These are phyloP conservation scores for Phytopythium oedochilum DNA, from an alignment of 352 stramenopile species.

Conservation along the genomic window DNA sequence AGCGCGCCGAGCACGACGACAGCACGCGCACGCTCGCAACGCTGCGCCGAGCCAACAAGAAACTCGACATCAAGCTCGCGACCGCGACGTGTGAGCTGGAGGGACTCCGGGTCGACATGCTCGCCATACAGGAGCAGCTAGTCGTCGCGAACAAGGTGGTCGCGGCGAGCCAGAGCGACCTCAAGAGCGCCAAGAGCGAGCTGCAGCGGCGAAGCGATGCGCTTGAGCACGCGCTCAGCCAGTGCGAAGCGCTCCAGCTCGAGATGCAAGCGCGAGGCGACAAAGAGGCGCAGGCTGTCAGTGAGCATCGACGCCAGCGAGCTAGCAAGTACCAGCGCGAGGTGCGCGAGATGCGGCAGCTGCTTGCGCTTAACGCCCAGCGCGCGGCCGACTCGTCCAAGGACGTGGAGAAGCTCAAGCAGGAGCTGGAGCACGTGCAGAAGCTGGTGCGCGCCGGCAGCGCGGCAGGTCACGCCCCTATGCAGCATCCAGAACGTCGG, in stretches of 20 bases:
- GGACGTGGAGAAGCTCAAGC: slow-evolving; percentile 45
- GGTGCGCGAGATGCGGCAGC: slow-evolving; percentile 32
- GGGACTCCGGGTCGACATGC: slow-evolving; percentile 22
- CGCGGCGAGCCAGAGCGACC: slow-evolving; percentile 17
- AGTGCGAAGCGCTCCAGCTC: slow-evolving; percentile 9
- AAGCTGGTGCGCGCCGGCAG: slow-evolving; percentile 29
- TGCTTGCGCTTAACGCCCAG: slow-evolving; percentile 45
- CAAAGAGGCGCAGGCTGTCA: slow-evolving; percentile 6
- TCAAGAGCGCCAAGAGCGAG: slow-evolving; percentile 12
- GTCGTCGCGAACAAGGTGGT: slow-evolving; percentile 25
- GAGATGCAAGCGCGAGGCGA: not conserved
- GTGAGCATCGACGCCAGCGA: slow-evolving; percentile 6
- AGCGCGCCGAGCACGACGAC: slow-evolving; percentile 21
- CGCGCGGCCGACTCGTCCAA: slow-evolving; percentile 36
- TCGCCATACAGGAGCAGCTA: slow-evolving; percentile 26
- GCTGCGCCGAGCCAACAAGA: slow-evolving; percentile 19
- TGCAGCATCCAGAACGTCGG: too few relatives aligned
- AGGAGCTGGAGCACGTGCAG: slow-evolving; percentile 43
- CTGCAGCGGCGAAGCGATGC: slow-evolving; percentile 15
- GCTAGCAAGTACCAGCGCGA: slow-evolving; percentile 25
- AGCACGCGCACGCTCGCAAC: slow-evolving; percentile 16
- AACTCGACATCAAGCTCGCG: slow-evolving; percentile 8
- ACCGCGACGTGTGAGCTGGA: slow-evolving; percentile 11
- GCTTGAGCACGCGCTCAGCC: slow-evolving; percentile 14
- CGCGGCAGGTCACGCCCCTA: not conserved